Base-by-base conservation (phyloP, 78 protist genomes). In the Dictyostelium capitatum region DNA sequence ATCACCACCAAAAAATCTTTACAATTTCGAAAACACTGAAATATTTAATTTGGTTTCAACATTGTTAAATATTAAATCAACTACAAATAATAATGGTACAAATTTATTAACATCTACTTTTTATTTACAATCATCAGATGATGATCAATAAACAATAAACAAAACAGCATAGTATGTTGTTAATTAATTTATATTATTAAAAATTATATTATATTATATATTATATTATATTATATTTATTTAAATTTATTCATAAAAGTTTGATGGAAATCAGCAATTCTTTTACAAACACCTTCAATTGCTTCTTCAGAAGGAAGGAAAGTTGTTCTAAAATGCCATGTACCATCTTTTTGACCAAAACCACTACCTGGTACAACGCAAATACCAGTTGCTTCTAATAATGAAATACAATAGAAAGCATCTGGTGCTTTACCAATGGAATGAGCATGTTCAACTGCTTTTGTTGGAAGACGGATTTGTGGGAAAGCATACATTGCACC, bases 401-500 rank as follows among this genome's bases (percentile, higher is more conserved):
- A 79, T 50, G 48, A 77, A 74, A 99, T 48, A 70, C 97, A 94
- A 93, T 99, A 99, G 95, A 82, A 94, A 28, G 97, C 20, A 89
- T 99, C 99, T 50, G 99, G 99, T 0, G 90, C 57, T 82, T 82
- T 69, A 51, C 97, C 97, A 8, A 32, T 73, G 6, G 15, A 47
- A 51, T 75, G 25, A 9, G 99, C 99, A 0, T 78, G 97, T 12
- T 70, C 99, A 48, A 98, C 57, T 17, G 99, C 99, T 32, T 64
- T 65, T 4, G 47, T 23, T 9, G 99, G 99, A 20, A 99, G 95
- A 23, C 54, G 32, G 78, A 99, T 87, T 48, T 28, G 80, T 23
- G 99, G 99, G 97, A 99, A 99, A 43, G 98, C 96, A 85, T 99
- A 99, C 98, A 99, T 95, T 32, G 99, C 99, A 20, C 96, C 98